Conservation (phyloP, 208 protist genomes). For the Acanthamoeba culbertsoni region DNA sequence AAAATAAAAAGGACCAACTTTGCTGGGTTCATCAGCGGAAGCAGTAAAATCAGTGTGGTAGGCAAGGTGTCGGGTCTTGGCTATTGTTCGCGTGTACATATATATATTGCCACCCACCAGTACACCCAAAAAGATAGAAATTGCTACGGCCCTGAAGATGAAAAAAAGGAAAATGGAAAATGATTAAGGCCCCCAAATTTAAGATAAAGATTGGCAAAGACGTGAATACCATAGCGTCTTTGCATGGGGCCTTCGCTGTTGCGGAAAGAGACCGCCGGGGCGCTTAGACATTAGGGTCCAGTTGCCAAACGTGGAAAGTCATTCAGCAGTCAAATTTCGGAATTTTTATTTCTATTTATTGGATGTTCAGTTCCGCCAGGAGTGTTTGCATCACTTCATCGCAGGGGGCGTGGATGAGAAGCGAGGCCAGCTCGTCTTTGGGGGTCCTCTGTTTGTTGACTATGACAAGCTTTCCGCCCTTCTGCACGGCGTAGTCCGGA, state of each 20-base stretch:
- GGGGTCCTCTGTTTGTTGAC: conserved; percentile 54
- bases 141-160: background rate
- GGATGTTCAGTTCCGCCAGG: background rate
- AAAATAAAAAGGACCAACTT: background rate
- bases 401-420: conserved; percentile 44
- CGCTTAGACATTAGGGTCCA: no score
- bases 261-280: no score
- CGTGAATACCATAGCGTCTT: no score
- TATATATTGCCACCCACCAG: background rate
- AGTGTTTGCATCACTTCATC: background rate
- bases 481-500: background rate
- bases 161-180: background rate
- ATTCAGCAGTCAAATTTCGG: no score
- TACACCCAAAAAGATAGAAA: background rate
- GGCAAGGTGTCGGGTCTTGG: background rate
- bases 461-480: conserved; percentile 20
- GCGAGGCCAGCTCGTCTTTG: background rate
- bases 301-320: no score
- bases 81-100: background rate
- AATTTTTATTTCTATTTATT: no score
- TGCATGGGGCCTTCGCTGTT: no score
- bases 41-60: background rate
- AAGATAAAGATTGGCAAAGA: no score
- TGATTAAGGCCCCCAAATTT: no score
- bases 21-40: no score